Evolutionary conservation across 108 stramenopile species (phyloP).

Genomic region (Heterococcus sp.): DNA sequence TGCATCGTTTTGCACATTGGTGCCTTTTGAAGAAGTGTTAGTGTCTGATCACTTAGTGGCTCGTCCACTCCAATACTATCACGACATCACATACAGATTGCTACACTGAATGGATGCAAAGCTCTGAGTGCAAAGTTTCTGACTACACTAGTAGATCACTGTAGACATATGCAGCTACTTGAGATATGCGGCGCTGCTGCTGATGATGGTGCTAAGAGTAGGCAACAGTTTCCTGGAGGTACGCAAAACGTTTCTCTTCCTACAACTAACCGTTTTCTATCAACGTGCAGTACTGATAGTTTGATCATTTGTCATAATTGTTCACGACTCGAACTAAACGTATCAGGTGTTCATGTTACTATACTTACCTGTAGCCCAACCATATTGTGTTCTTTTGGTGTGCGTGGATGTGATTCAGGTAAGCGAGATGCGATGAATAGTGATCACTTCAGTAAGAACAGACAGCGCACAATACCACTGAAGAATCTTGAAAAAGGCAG

Average conservation of each 20-base stretch:
- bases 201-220: background rate
- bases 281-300: too few species aligned
- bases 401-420: too few species aligned
- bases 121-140: constrained; percentile 9
- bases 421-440: background rate
- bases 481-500: background rate
- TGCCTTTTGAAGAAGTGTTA: too few species aligned
- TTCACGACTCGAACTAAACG: too few species aligned
- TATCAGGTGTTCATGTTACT: too few species aligned
- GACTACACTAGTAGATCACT: constrained; percentile 3
- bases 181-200: constrained; percentile 8
- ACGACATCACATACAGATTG: background rate
- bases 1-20: too few species aligned
- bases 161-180: constrained; percentile 1
- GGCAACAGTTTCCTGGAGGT: background rate
- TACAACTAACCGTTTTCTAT: too few species aligned
- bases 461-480: background rate
- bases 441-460: background rate
- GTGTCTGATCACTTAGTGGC: too few species aligned
- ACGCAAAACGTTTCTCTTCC: too few species aligned
- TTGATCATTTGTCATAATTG: too few species aligned
- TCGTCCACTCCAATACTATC: background rate
- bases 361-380: too few species aligned
- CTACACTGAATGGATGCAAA: background rate
- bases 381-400: too few species aligned